Base-by-base conservation (phyloP, 2,329 filamentous ascomycete genomes). In the Fusarium verrucosum region DNA sequence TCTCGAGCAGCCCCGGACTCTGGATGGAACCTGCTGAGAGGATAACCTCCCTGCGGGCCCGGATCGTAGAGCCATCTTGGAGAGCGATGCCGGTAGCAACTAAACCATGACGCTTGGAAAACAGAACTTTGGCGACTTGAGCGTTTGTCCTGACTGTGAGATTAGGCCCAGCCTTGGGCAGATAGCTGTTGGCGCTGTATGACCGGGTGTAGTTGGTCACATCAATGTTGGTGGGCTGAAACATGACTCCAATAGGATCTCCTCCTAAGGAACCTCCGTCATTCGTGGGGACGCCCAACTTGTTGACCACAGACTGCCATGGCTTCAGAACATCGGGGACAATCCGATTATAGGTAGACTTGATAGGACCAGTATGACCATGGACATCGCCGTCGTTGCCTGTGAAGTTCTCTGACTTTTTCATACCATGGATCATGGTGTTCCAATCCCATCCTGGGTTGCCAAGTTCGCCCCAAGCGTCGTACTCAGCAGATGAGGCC, bases 151-250 rank as follows among this genome's bases (percentile, higher is more conserved):
- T 62, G 16, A 67, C 47, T 13, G 36, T 35, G n/a, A 83, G 72
- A 49, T 82, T 83, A 4, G 71, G 28, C 0, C 74, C 72, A 6
- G 76, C 74, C 14, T 76, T 66, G 7, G 77, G 74, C 0, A 82
- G 73, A 53, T 83, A 84, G 22, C 74, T 75, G 41, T 76, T 79
- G 33, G 77, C 72, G 50, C 77, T 78, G 70, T 83, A 83, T 5
- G 80, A 82, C 35, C 82, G 75, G 30, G 74, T 80, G 62, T 80
- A 83, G 53, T 79, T 75, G 10, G 72, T 73, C 43, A 53, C 38
- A 42, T 79, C 73, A 53, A 84, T 77, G 65, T 78, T 83, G 56
- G 74, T 80, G 4, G 82, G 79, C 62, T 83, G 80, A 35, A 74
- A 77, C 66, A 78, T 79, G 26, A 79, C 79, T 9, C 82, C 82